Conservation (phyloP, 2,329 filamentous ascomycete genomes). For the Colletotrichum kahawae region DNA sequence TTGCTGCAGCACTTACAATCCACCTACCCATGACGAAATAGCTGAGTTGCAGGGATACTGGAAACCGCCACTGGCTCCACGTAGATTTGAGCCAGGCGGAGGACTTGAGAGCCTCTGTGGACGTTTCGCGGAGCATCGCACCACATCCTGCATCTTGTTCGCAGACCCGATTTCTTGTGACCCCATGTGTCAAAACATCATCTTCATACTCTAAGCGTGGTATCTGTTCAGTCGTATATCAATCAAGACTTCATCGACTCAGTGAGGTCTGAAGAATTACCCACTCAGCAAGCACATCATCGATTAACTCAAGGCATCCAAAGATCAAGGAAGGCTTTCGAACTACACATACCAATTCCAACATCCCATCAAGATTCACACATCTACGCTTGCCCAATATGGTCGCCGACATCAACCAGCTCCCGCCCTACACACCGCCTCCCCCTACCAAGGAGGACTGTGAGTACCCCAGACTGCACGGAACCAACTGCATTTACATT, state of each 20-base stretch:
- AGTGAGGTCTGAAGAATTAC: not conserved
- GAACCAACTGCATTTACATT: not conserved
- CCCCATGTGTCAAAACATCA: not conserved
- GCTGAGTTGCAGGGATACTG: not conserved
- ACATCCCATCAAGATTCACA: not conserved
- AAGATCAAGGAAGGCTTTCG: not conserved
- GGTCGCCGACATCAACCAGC: constrained; percentile 9
- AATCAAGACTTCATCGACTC: not conserved
- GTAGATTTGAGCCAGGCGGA: not conserved
- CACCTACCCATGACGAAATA: not conserved
- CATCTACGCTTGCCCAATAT: not conserved
- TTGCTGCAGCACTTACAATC: not conserved
- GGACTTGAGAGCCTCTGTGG: not conserved
- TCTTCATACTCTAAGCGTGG: not conserved
- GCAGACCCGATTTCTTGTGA: not conserved
- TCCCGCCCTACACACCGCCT: not conserved
- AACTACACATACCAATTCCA: not conserved
- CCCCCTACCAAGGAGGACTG: constrained; percentile 7
- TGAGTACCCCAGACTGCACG: not conserved
- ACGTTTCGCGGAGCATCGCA: constrained; percentile 5
- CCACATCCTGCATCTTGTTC: not conserved
- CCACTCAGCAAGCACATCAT: not conserved
- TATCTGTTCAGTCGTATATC: not conserved
- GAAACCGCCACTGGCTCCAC: not conserved
- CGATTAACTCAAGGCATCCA: not conserved